Base-by-base conservation (phyloP, 805 yeast genomes). In the Metschnikowia aberdeeniae region DNA sequence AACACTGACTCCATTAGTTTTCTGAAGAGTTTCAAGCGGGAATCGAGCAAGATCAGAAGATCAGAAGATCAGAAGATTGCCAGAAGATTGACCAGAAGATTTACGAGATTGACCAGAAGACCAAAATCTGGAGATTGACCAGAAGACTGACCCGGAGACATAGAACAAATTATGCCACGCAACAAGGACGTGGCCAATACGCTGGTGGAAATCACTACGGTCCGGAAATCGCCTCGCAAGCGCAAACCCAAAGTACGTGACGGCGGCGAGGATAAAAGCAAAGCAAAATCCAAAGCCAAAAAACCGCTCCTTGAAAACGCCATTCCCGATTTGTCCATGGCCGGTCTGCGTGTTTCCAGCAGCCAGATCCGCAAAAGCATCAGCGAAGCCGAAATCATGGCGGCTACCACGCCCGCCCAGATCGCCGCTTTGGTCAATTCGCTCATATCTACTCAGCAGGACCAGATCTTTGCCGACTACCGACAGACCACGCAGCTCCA, bases 361-460 rank as follows among this genome's bases (percentile, higher is more conserved):
- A 26, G n/a, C 14, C 36, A 5, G 27, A 4, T 19, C 10, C 34
- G 26, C 22, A 36, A 14, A 29, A 10, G 6, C 24, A 20, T 46
- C 27, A 57, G 67, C 2, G 72, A 67, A 40, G 53, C 57, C 24
- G 71, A 67, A 34, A 66, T 68, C 8, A 27, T 67, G 20, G 49
- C 52, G 7, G 62, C 67, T 3, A 49, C 48, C 24, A 54, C 60
- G 30, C 56, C 56, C 28, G 57, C 56, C 13, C 60, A 64, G 26
- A 48, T 70, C 34, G 50, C 65, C n/a, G 56, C 53, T 19, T 51
- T 68, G 32, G 54, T 69, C 26, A 63, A 67, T 43, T 47, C 56
- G 26, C 58, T 69, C 19, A 59, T 68, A 17, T 55, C 59, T 31
- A 61, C 69, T 4, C 55, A 60, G 28, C 69, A 64, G 41, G 72